Evolutionary conservation across 2,329 filamentous ascomycete species (phyloP), one percentile per base, ranked within the genome.

Genomic region (Sarocladium strictum): DNA sequence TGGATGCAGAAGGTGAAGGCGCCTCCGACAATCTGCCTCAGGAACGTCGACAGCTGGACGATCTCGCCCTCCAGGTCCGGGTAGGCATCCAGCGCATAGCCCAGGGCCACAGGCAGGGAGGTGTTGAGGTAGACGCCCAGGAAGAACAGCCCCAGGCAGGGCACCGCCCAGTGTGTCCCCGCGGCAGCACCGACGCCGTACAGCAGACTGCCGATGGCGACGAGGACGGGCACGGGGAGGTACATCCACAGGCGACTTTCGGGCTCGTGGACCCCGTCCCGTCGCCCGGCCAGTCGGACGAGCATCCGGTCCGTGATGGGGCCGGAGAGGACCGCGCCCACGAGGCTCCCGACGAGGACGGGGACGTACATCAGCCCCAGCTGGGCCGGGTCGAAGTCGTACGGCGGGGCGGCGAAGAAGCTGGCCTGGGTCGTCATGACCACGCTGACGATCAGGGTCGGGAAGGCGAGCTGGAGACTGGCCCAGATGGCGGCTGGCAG

Each of bases 271-370:
- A 38, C 6, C 35, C 35, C 35, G 17, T 38, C 17, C n/a, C 35
- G 35, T 19, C 68, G 69, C 6, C 64, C 64, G 2, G 81, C 80
- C 38, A 80, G 71, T 10, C 81, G 76, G 0, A 73, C 70, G 61
- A 83, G 88, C 63, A 85, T 83, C 71, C 76, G 78, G 65, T 88
- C 83, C 6, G 86, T 70, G 3, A 85, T 60, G 40, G 72, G 72
- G 12, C 84, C 80, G 0, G 68, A 65, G 1, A 66, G 58, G 15
- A 69, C 50, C 2, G 68, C 63, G 3, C 71, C 68, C 1, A 69
- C n/a, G 15, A 71, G 63, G 26, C 68, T 68, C 2, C 72, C 73
- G 6, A 61, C 57, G 2, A 68, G 66, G 55, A 69, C 69, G 7
- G 73, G 71, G 9, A 73, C 64, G 58, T 69, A 73, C 62, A 65